These are phyloP conservation scores for Phoma sp. DNA, from an alignment of 2,329 filamentous ascomycete genomes.

Conservation along the genomic window DNA sequence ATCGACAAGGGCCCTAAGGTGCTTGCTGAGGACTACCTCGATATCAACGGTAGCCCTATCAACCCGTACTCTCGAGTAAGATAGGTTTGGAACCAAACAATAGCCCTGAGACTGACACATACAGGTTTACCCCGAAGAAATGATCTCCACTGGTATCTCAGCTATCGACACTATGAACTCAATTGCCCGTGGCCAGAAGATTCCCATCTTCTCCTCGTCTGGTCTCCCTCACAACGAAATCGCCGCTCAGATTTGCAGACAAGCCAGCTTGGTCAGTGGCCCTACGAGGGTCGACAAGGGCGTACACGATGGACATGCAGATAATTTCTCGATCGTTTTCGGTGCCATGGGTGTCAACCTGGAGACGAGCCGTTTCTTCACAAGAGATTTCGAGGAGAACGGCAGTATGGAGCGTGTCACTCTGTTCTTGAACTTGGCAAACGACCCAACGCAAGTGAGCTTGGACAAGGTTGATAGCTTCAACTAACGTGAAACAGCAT, in stretches of 20 bases:
- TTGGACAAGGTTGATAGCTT: slow-evolving; percentile 1
- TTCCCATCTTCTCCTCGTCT: slow-evolving; percentile 97
- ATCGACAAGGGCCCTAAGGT: slow-evolving; percentile 99
- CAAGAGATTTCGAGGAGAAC: slow-evolving; percentile 98
- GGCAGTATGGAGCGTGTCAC: slow-evolving; percentile 97
- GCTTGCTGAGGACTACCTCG: slow-evolving; percentile 94
- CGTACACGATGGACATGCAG: slow-evolving; percentile 93
- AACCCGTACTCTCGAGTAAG: slow-evolving; percentile 95
- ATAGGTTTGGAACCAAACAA: slow-evolving; percentile 10
- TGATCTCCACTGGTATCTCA: slow-evolving; percentile 99
- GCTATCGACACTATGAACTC: slow-evolving; percentile 95
- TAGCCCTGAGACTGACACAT: slow-evolving; percentile 30
- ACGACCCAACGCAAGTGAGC: slow-evolving; percentile 86
- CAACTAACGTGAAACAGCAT: slow-evolving; percentile 65
- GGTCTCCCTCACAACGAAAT: slow-evolving; percentile 99
- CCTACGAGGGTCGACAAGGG: slow-evolving; percentile 96
- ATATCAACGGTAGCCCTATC: slow-evolving; percentile 98
- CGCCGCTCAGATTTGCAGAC: slow-evolving; percentile 96
- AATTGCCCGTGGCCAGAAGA: slow-evolving; percentile 98
- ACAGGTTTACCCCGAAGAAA: slow-evolving; percentile 97
- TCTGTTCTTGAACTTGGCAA: slow-evolving; percentile 98
- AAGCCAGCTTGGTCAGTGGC: slow-evolving; percentile 89
- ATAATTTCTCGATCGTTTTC: slow-evolving; percentile 99
- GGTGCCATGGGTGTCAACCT: slow-evolving; percentile 99
- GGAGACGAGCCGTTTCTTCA: slow-evolving; percentile 98